Percentiles rank a stretch among this genome's conserved stretches.
Evolutionary conservation across 768 basidiomycete species (phyloP).

Genomic region (Termitomyces sp.): DNA sequence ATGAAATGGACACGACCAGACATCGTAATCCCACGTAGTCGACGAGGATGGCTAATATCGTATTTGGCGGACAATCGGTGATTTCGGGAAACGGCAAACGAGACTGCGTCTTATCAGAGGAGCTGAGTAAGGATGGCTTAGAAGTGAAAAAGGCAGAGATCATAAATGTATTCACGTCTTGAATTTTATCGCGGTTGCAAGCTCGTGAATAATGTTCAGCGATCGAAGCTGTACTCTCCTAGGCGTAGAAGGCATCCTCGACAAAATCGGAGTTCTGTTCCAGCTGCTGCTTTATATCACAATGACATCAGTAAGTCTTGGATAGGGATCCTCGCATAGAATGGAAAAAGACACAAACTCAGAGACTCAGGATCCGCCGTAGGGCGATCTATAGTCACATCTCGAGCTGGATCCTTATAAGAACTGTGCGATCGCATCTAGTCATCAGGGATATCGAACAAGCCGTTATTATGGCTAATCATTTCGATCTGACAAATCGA

Average conservation of each 20-base stretch:
- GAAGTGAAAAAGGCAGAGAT: background rate
- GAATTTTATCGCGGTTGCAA: slow-evolving; percentile 41
- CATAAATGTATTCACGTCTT: slow-evolving; percentile 19
- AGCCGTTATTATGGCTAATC: background rate
- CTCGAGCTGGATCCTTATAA: slow-evolving; percentile 1
- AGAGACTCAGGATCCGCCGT: slow-evolving; percentile 13
- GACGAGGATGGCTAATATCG: slow-evolving; percentile 29
- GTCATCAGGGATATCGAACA: background rate
- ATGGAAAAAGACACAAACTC: slow-evolving; percentile 12
- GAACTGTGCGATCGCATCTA: slow-evolving; percentile 8
- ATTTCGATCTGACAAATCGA: slow-evolving; percentile 2
- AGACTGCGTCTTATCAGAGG: slow-evolving; percentile 6
- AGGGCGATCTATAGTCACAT: slow-evolving; percentile 1
- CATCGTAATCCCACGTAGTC: slow-evolving; percentile 23
- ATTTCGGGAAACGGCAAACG: slow-evolving; percentile 12
- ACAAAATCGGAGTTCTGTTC: slow-evolving; percentile 2
- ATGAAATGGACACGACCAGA: slow-evolving; percentile 39
- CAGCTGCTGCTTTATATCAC: slow-evolving; percentile 13
- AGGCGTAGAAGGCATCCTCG: slow-evolving; percentile 24
- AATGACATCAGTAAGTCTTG: slow-evolving; percentile 6
- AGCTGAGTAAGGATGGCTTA: slow-evolving; percentile 6
- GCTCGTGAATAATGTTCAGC: slow-evolving; percentile 42
- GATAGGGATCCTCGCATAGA: slow-evolving; percentile 8
- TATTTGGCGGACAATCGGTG: slow-evolving; percentile 8
- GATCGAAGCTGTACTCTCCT: slow-evolving; percentile 42